Percentiles rank a stretch among this genome's conserved stretches.
phyloP scores from a whole-genome alignment of 2,329 filamentous ascomycete genomes.

The Venturia aucupariae region DNA sequence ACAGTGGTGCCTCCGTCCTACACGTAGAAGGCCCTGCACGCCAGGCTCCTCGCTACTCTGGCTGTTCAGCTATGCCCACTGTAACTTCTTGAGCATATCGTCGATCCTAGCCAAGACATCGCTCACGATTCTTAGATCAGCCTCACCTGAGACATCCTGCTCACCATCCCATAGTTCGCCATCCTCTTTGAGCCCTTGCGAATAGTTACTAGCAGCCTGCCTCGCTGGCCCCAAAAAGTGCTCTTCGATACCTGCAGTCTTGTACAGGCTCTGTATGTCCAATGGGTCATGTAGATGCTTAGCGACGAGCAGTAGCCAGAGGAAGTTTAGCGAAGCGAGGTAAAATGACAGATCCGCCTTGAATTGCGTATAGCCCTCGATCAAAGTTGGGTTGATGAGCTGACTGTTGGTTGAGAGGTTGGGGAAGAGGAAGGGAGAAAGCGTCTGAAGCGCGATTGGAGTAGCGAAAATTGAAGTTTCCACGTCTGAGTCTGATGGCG shows the following conservation, averaged over 20 bases:
- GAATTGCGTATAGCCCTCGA: conserved; percentile 35
- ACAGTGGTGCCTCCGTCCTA: background rate
- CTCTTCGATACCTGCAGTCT: conserved; percentile 23
- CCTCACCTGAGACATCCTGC: conserved; percentile 18
- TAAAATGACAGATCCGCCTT: conserved; percentile 45
- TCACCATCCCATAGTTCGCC: conserved; percentile 24
- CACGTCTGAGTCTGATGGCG: conserved; percentile 8
- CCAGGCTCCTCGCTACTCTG: background rate
- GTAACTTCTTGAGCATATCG: conserved; percentile 1
- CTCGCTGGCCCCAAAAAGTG: conserved; percentile 28
- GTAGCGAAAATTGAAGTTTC: conserved; percentile 37
- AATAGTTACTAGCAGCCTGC: conserved; percentile 23
- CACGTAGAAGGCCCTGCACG: background rate
- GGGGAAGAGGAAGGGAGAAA: conserved; percentile 45
- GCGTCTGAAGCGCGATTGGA: conserved; percentile 35
- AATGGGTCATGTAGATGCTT: conserved; percentile 37
- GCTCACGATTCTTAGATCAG: conserved; percentile 9
- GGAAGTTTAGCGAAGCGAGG: conserved; percentile 48
- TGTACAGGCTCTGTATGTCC: conserved; percentile 36
- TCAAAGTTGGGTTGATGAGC: conserved; percentile 21
- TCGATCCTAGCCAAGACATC: conserved; percentile 10
- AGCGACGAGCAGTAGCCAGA: conserved; percentile 47
- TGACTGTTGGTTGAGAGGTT: conserved; percentile 33
- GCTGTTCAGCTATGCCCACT: background rate
- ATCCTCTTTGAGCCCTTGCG: conserved; percentile 21